phyloP scores from a whole-genome alignment of 1,139 yeast genomes.

The Suhomyces coccinellae region DNA sequence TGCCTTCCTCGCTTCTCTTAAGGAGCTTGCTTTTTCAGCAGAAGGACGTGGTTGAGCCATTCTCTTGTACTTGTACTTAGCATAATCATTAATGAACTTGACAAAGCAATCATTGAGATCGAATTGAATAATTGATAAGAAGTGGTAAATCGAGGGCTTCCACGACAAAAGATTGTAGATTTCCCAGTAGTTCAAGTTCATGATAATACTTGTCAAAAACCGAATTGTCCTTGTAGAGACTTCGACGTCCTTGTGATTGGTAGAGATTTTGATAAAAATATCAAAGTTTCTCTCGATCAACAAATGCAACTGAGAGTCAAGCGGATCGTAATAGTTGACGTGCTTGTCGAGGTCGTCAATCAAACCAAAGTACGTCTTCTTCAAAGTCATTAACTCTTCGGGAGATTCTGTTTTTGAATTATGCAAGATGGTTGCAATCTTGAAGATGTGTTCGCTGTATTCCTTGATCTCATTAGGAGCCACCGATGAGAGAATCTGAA shows the following conservation, averaged over 20 bases:
- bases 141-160: slow-evolving; percentile 49
- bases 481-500: slow-evolving; percentile 30
- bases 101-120: slow-evolving; percentile 43
- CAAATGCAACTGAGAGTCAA: slow-evolving; percentile 34
- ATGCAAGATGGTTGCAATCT: slow-evolving; percentile 30
- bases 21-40: slow-evolving; percentile 11
- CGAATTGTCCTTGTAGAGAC: slow-evolving; percentile 39
- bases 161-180: slow-evolving; percentile 42
- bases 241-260: slow-evolving; percentile 31
- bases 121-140: slow-evolving; percentile 38
- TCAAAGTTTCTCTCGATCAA: slow-evolving; percentile 45
- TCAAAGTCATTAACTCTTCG: slow-evolving; percentile 21
- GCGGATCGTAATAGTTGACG: slow-evolving; percentile 28
- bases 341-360: slow-evolving; percentile 29
- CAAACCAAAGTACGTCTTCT: slow-evolving; percentile 27
- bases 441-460: slow-evolving; percentile 41
- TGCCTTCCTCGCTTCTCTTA: slow-evolving; percentile 17
- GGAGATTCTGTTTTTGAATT: slow-evolving; percentile 20
- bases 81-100: slow-evolving; percentile 38
- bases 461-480: slow-evolving; percentile 36
- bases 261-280: slow-evolving; percentile 36
- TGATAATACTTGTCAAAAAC: slow-evolving; percentile 40
- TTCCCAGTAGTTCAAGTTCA: slow-evolving; percentile 50
- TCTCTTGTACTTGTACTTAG: slow-evolving; percentile 28
- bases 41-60: slow-evolving; percentile 16